Evolutionary conservation across 2,329 filamentous ascomycete species (phyloP).

Genomic region (Coniochaeta sp.): DNA sequence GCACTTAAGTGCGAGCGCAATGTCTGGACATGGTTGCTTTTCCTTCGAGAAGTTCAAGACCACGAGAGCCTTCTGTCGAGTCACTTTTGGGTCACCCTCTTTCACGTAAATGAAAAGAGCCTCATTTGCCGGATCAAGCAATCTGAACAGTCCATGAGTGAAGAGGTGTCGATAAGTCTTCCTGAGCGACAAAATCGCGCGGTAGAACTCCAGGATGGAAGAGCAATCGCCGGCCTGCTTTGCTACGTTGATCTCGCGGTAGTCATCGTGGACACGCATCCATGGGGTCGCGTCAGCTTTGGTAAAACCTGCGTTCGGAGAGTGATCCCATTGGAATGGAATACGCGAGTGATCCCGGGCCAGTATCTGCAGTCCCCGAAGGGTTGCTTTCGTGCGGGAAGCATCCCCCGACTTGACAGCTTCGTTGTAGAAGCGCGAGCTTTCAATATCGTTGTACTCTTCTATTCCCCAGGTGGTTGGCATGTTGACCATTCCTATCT

Average conservation of each 20-base stretch:
- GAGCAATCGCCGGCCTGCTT: slow-evolving; percentile 31
- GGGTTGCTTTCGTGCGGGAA: slow-evolving; percentile 33
- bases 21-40: slow-evolving; percentile 4
- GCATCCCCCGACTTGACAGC: slow-evolving; percentile 14
- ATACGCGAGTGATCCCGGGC: slow-evolving; percentile 58
- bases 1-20: slow-evolving; percentile 3
- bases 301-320: slow-evolving; percentile 55
- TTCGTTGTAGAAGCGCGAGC: slow-evolving; percentile 37
- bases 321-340: slow-evolving; percentile 59
- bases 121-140: slow-evolving; percentile 37
- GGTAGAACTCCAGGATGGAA: slow-evolving; percentile 55
- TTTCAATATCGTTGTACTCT: slow-evolving; percentile 48
- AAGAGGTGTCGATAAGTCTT: slow-evolving; percentile 51
- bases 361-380: slow-evolving; percentile 47
- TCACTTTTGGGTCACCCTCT: slow-evolving; percentile 8
- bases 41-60: slow-evolving; percentile 11
- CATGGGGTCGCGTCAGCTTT: slow-evolving; percentile 35
- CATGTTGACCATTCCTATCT: slow-evolving; percentile 54
- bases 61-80: slow-evolving; percentile 19
- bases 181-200: slow-evolving; percentile 42
- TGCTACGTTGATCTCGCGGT: slow-evolving; percentile 45
- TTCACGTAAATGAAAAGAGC: slow-evolving; percentile 36
- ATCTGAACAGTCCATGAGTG: slow-evolving; percentile 50
- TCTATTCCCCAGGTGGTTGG: slow-evolving; percentile 41
- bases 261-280: slow-evolving; percentile 57